Conservation (phyloP, 148 eudicot genomes). For the Rhododendron henanense region DNA sequence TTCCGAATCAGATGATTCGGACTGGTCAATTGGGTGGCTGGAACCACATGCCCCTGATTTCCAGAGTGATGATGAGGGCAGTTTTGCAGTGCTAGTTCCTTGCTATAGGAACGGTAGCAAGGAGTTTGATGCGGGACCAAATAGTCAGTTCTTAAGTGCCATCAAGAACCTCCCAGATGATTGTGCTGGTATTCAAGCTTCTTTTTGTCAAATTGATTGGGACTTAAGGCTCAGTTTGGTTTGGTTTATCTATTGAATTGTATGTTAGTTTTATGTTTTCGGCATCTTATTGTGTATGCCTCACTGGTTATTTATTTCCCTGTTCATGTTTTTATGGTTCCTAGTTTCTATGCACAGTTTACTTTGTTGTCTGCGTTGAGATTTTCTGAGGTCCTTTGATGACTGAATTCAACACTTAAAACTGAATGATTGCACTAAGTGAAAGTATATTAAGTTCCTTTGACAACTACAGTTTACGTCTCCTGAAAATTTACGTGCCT, state of each 20-base stretch:
- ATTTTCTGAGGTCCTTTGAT: not conserved
- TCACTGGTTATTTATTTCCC: not conserved
- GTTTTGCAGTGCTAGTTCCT: constrained; percentile 94
- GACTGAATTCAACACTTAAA: not conserved
- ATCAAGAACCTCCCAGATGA: constrained; percentile 45
- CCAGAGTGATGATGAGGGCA: constrained; percentile 77
- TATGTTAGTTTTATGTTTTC: not conserved
- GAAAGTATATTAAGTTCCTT: not conserved
- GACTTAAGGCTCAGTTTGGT: not conserved
- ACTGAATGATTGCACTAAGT: not conserved
- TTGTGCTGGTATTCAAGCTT: constrained; percentile 44
- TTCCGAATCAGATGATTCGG: constrained; percentile 92
- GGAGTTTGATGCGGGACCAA: constrained; percentile 29
- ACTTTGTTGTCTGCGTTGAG: not conserved
- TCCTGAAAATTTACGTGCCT: not conserved
- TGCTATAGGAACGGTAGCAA: constrained; percentile 54
- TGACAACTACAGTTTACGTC: not conserved
- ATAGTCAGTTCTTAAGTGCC: constrained; percentile 42
- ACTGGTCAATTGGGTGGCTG: constrained; percentile 97
- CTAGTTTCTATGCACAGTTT: not conserved
- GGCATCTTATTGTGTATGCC: not conserved
- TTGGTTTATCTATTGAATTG: not conserved
- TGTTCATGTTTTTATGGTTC: not conserved
- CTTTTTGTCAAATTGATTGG: not conserved
- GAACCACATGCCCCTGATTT: constrained; percentile 90